phyloP scores from a whole-genome alignment of 805 yeast species.

The Isabelozyma heimii region DNA sequence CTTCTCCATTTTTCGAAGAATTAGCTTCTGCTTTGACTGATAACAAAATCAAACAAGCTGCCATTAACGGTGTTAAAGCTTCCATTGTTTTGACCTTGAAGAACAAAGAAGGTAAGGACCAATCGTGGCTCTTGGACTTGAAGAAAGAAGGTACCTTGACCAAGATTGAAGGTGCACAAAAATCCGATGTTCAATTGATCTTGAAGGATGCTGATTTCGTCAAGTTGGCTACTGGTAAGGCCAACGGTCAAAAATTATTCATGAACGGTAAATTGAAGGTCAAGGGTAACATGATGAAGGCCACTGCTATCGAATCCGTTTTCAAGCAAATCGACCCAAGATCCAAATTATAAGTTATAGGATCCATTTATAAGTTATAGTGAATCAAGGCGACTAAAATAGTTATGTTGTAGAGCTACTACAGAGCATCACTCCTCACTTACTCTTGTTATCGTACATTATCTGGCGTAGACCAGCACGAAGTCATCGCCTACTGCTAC shows the following conservation, averaged over 20 bases:
- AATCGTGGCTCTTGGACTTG: conserved; percentile 67
- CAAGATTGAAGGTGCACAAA: conserved; percentile 45
- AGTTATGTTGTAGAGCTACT: not conserved
- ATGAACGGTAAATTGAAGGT: conserved; percentile 83
- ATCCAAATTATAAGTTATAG: conserved; percentile 38
- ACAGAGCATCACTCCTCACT: no score
- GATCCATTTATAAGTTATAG: not conserved
- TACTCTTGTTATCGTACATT: no score
- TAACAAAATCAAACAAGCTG: conserved; percentile 32
- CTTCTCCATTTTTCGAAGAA: conserved; percentile 40
- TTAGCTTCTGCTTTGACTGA: conserved; percentile 39
- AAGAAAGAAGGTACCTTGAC: conserved; percentile 52
- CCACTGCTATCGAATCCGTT: conserved; percentile 69
- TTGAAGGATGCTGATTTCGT: conserved; percentile 68
- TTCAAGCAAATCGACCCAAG: conserved; percentile 51
- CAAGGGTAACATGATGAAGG: conserved; percentile 90
- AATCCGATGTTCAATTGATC: conserved; percentile 62
- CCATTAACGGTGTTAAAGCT: conserved; percentile 52
- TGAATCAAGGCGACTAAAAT: not conserved
- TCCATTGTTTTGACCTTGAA: conserved; percentile 64
- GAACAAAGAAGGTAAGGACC: conserved; percentile 56
- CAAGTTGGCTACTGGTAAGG: conserved; percentile 71
- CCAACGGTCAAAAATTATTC: conserved; percentile 81
- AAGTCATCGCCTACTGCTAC: conserved; percentile 10
- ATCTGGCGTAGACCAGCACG: conserved; percentile 3